phyloP scores from a whole-genome alignment of 2,329 filamentous ascomycete genomes.

The Penicillium sp. region DNA sequence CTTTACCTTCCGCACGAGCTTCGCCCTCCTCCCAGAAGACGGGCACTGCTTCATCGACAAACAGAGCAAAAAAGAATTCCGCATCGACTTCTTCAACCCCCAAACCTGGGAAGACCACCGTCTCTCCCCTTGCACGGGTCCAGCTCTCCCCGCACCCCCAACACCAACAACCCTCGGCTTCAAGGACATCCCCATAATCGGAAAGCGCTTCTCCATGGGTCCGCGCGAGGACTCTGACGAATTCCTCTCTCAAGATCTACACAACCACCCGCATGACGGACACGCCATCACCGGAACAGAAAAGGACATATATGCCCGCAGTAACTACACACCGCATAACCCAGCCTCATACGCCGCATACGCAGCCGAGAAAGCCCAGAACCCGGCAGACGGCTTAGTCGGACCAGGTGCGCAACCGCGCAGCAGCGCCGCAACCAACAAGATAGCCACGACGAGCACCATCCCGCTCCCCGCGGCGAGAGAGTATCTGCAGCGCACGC shows the following conservation, averaged over 20 bases:
- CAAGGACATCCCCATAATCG: conserved; percentile 40
- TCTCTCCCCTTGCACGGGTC: conserved; percentile 73
- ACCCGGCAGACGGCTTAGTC: conserved; percentile 30
- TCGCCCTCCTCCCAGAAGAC: conserved; percentile 78
- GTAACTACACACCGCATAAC: conserved; percentile 2
- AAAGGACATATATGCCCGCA: conserved; percentile 6
- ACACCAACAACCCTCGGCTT: conserved; percentile 35
- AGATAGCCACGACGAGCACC: conserved; percentile 37
- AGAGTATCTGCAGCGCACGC: conserved; percentile 71
- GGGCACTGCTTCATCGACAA: conserved; percentile 86
- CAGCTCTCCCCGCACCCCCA: conserved; percentile 59
- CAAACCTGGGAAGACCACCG: conserved; percentile 76
- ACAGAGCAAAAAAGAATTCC: conserved; percentile 73
- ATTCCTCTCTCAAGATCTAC: conserved; percentile 21
- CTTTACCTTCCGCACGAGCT: conserved; percentile 85
- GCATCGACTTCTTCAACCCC: conserved; percentile 77
- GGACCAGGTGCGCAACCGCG: conserved; percentile 27
- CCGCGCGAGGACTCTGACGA: conserved; percentile 13
- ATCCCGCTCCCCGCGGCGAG: conserved; percentile 56
- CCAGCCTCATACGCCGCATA: conserved; percentile 11
- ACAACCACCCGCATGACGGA: conserved; percentile 7
- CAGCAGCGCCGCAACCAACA: conserved; percentile 27
- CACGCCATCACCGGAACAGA: conserved; percentile 8
- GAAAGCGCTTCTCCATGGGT: conserved; percentile 37
- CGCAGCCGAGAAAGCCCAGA: conserved; percentile 13